Conservation (phyloP, 106 monocot genomes). For the Alisma plantagoaquatica region DNA sequence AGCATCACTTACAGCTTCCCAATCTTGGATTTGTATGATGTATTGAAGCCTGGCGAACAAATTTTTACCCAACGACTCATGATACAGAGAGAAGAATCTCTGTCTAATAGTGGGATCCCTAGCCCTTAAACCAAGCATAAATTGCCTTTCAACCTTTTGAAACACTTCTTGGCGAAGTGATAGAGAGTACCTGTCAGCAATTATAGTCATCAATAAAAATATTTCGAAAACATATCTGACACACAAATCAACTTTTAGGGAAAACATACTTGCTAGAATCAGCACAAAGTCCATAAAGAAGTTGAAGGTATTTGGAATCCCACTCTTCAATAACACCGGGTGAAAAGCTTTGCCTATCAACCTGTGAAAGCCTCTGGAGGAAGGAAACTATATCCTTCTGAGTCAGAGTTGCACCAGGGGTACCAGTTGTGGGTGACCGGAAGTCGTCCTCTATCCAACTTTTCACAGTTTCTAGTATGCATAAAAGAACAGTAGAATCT, state of each 20-base stretch:
- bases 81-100: constrained; percentile 78
- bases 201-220: constrained; percentile 3
- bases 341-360: constrained; percentile 72
- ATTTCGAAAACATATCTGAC: neutral
- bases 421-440: constrained; percentile 32
- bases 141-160: constrained; percentile 90
- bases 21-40: constrained; percentile 90
- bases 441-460: constrained; percentile 75
- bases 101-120: constrained; percentile 77
- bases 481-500: constrained; percentile 69
- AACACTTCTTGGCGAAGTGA: constrained; percentile 81
- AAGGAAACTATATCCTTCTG: constrained; percentile 82
- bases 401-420: constrained; percentile 35
- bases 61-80: constrained; percentile 66
- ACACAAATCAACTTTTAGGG: constrained; percentile 2
- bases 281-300: constrained; percentile 84
- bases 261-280: constrained; percentile 88
- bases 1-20: constrained; percentile 96
- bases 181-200: constrained; percentile 57
- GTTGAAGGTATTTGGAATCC: constrained; percentile 89
- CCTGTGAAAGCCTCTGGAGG: constrained; percentile 79
- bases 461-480: constrained; percentile 83
- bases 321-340: constrained; percentile 60
- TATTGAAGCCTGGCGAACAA: constrained; percentile 81
- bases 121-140: constrained; percentile 93